Evolutionary conservation across 106 monocot species (phyloP), one percentile per base, ranked within the genome.

Genomic region (Chionographis japonica): DNA sequence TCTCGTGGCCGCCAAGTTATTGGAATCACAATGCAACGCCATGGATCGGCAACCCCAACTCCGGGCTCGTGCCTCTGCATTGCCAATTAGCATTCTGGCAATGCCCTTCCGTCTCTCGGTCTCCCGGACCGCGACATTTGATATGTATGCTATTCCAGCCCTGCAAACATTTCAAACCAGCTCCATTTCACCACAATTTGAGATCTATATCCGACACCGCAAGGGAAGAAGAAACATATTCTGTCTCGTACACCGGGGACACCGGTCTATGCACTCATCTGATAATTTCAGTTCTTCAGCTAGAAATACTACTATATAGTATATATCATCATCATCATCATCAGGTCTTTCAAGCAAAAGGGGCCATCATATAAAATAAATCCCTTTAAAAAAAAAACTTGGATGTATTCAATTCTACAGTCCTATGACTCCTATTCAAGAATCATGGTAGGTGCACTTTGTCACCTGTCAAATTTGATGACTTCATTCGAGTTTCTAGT

Each of bases 121-220:
- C 40, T 89, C 73, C 13, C 91, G 60, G 4, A 95, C 95, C 4
- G 95, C 91, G 16, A 91, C 95, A 65, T 95, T 95, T 52, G 95
- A 91, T 82, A 95, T 78, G 55, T 95, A 95, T 38, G 94, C 94
- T 62, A 94, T 88, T 38, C 90, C 87, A 58, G 83, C 88, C 75
- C 94, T 94, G 78, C 61, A 71, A 6, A 59, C 37, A 52, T 43
- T 50, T 63, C 36, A 42, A 35, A 40, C 37, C 64, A 19, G 8
- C 16, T 2, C 15, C 46, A 61, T 4, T 20, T 58, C 58, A 4
- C 18, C 27, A 0, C 27, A 27, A 27, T 27, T 27, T 27, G 27
- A 58, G 3, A 9, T 27, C 4, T 6, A 58, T 12, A 18, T 27
- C 20, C 20, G 6, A 20, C 6, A 19, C 7, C 19, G n/a, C n/a